phyloP scores from a whole-genome alignment of 108 stramenopile species.

The Pseudonitzschia delicatissima region DNA sequence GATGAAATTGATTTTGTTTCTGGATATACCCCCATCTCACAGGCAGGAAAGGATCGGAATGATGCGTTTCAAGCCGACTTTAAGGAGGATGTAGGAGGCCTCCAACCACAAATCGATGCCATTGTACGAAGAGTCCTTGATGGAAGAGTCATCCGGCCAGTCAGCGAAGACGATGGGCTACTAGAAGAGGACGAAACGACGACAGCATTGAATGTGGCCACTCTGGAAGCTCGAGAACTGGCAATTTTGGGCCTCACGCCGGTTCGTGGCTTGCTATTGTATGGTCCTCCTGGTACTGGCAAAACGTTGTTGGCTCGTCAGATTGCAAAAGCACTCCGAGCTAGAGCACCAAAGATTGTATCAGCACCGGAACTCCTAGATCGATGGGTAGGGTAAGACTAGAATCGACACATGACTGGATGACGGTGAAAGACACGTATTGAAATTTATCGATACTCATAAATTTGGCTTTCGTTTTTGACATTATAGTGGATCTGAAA shows the following conservation, averaged over 20 bases:
- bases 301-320: constrained; percentile 43
- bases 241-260: constrained; percentile 76
- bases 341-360: constrained; percentile 91
- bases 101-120: constrained; percentile 65
- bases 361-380: constrained; percentile 94
- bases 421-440: too few relatives aligned
- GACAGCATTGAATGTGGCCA: constrained; percentile 14
- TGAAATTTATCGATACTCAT: too few relatives aligned
- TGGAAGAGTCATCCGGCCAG: constrained; percentile 63
- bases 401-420: too few relatives aligned
- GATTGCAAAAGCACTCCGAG: constrained; percentile 83
- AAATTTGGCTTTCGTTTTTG: too few relatives aligned
- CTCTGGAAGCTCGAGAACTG: constrained; percentile 70
- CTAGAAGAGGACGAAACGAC: constrained; percentile 30
- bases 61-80: constrained; percentile 61
- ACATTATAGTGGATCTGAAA: constrained; percentile 67
- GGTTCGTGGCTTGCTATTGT: constrained; percentile 79
- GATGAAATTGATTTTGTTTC: constrained; percentile 13
- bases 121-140: constrained; percentile 79
- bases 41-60: constrained; percentile 60
- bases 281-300: constrained; percentile 83
- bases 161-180: constrained; percentile 18
- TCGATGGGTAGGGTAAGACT: constrained; percentile 92
- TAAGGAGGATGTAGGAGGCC: constrained; percentile 57
- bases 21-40: constrained; percentile 34